phyloP scores from a whole-genome alignment of 1,284 basidiomycete species.

The Ustilago xerochloae region DNA sequence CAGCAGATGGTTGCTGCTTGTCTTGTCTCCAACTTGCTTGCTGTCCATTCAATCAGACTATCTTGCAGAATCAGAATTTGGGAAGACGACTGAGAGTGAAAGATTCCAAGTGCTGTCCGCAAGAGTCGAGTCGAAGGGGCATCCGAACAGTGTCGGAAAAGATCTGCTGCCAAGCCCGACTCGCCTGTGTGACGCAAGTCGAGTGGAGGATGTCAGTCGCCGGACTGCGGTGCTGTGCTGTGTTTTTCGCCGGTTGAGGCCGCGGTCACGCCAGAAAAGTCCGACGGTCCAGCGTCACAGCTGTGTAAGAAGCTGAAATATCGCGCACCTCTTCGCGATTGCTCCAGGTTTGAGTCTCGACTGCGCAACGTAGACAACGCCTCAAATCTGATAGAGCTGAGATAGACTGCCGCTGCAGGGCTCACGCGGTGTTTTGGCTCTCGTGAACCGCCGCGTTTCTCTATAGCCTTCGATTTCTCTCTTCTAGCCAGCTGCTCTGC shows the following conservation, averaged over 20 bases:
- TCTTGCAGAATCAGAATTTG: too few species aligned
- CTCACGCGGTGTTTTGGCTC: not conserved
- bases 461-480: not conserved
- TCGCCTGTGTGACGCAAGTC: not conserved
- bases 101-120: too few species aligned
- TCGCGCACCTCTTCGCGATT: not conserved
- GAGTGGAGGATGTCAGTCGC: not conserved
- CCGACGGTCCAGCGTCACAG: not conserved
- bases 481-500: not conserved
- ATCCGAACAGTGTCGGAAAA: not conserved
- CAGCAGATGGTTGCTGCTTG: too few species aligned
- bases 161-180: constrained; percentile 17
- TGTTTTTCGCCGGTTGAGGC: not conserved
- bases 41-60: too few species aligned
- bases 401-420: constrained; percentile 2
- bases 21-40: too few species aligned
- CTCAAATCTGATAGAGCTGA: not conserved
- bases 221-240: not conserved
- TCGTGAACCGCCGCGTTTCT: not conserved
- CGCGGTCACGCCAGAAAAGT: not conserved
- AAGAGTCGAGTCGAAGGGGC: too few species aligned
- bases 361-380: not conserved
- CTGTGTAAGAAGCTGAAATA: not conserved
- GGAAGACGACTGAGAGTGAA: too few species aligned
- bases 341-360: not conserved